Percentiles rank a stretch among this genome's conserved stretches.
Evolutionary conservation across 345 rosid genomes (phyloP).

Genomic region (Salix caprea): DNA sequence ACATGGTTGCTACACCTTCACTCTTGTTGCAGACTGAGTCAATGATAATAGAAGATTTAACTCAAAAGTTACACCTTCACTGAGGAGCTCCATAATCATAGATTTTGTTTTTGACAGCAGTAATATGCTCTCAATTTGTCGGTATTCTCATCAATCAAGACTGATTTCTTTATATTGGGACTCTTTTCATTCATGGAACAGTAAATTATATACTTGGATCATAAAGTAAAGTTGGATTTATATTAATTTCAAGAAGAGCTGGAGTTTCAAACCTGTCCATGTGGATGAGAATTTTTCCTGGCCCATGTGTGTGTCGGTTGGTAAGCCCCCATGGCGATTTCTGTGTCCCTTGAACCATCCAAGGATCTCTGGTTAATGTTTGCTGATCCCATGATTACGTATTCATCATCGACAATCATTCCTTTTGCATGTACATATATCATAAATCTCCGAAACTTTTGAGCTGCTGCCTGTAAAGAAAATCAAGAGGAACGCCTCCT

Average conservation of each 20-base stretch:
- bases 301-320: slow-evolving; percentile 65
- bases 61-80: no score
- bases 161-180: no score
- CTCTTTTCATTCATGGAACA: no score
- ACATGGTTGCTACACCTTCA: no score
- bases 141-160: no score
- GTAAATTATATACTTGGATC: no score
- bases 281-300: slow-evolving; percentile 41
- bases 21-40: no score
- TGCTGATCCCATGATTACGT: slow-evolving; percentile 61
- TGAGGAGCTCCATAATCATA: no score
- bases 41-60: no score
- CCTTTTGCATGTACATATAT: slow-evolving; percentile 74
- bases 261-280: slow-evolving; percentile 42
- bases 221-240: no score
- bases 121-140: no score
- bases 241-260: not conserved
- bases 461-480: slow-evolving; percentile 38
- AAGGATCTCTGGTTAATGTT: slow-evolving; percentile 76
- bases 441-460: slow-evolving; percentile 54
- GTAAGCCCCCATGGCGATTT: slow-evolving; percentile 71
- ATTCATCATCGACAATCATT: slow-evolving; percentile 72
- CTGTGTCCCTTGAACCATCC: slow-evolving; percentile 76
- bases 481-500: not conserved
- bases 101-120: no score